Evolutionary conservation across 352 stramenopile species (phyloP).

Genomic region (Pythium dissimile): DNA sequence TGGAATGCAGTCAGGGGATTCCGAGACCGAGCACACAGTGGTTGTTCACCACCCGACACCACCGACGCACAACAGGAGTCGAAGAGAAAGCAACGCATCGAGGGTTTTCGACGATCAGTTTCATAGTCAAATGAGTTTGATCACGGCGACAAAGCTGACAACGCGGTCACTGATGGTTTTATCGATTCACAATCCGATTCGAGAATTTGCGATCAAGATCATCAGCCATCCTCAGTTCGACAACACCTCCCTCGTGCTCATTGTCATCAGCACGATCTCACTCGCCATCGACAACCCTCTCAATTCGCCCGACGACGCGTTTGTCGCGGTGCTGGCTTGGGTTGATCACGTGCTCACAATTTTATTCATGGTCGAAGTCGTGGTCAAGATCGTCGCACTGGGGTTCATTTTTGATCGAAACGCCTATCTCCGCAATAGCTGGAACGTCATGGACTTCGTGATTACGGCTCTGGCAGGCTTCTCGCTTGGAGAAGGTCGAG

Average conservation of each 20-base stretch:
- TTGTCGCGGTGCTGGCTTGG: slow-evolving; percentile 26
- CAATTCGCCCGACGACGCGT: slow-evolving; percentile 34
- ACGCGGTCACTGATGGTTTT: slow-evolving; percentile 45
- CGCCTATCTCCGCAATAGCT: slow-evolving; percentile 73
- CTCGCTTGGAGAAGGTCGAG: slow-evolving; percentile 19
- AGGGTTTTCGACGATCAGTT: slow-evolving; percentile 16
- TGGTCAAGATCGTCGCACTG: slow-evolving; percentile 74
- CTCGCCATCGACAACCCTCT: slow-evolving; percentile 80
- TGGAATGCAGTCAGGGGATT: not conserved
- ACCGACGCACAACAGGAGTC: not conserved
- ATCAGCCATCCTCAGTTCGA: slow-evolving; percentile 74
- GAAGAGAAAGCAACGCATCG: slow-evolving; percentile 8
- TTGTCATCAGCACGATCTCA: slow-evolving; percentile 53
- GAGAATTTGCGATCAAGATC: slow-evolving; percentile 39
- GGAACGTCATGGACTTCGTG: slow-evolving; percentile 85
- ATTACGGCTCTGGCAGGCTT: slow-evolving; percentile 55
- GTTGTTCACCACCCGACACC: not conserved
- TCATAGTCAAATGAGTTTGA: not conserved
- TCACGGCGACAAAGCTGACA: slow-evolving; percentile 12
- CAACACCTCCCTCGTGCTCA: slow-evolving; percentile 64
- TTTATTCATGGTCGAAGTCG: slow-evolving; percentile 73
- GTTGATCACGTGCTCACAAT: slow-evolving; percentile 55
- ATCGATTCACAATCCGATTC: slow-evolving; percentile 42
- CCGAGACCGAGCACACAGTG: slow-evolving; percentile 3
- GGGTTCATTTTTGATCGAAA: slow-evolving; percentile 49